A percentile compares a stretch with the other conserved stretches of the same genome.
These are phyloP conservation scores for Cordyceps cateniannulata DNA, from an alignment of 2,329 filamentous ascomycete species.

Conservation along the genomic window DNA sequence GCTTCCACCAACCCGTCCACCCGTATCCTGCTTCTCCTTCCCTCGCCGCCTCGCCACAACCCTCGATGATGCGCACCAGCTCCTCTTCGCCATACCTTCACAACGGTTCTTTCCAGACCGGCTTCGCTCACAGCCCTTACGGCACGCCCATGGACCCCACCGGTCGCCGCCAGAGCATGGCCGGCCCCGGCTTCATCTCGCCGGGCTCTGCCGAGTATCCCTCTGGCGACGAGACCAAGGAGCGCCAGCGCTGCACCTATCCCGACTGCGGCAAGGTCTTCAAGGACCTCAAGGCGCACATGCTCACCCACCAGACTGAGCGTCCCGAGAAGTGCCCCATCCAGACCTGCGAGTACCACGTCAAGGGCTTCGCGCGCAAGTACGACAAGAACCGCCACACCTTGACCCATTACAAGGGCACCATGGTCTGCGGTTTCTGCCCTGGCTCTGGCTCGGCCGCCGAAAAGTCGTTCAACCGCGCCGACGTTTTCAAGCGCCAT, in stretches of 20 bases:
- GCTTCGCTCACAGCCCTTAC: conserved; percentile 49
- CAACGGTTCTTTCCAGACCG: conserved; percentile 45
- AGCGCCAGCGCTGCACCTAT: conserved; percentile 69
- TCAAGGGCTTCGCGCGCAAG: conserved; percentile 88
- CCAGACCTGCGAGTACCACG: conserved; percentile 82
- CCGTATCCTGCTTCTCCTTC: conserved; percentile 57
- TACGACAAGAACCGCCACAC: conserved; percentile 97
- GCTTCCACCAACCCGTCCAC: conserved; percentile 40
- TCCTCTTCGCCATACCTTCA: conserved; percentile 64
- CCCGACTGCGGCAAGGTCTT: conserved; percentile 79
- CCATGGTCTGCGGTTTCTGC: conserved; percentile 94
- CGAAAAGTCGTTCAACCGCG: conserved; percentile 93
- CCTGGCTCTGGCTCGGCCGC: conserved; percentile 80
- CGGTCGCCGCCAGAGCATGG: conserved; percentile 60
- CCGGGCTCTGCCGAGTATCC: conserved; percentile 51
- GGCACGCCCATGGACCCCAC: conserved; percentile 37
- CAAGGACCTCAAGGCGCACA: conserved; percentile 89
- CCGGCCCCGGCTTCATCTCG: conserved; percentile 57
- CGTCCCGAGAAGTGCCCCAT: conserved; percentile 93
- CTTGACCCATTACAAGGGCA: conserved; percentile 92
- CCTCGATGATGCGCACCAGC: conserved; percentile 41
- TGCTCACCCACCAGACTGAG: conserved; percentile 88
- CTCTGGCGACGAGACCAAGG: conserved; percentile 58
- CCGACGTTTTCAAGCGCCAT: conserved; percentile 93
- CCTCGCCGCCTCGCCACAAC: conserved; percentile 48